Evolutionary conservation across 257 asterid genomes (phyloP).

Genomic region (Solanum sitiens): DNA sequence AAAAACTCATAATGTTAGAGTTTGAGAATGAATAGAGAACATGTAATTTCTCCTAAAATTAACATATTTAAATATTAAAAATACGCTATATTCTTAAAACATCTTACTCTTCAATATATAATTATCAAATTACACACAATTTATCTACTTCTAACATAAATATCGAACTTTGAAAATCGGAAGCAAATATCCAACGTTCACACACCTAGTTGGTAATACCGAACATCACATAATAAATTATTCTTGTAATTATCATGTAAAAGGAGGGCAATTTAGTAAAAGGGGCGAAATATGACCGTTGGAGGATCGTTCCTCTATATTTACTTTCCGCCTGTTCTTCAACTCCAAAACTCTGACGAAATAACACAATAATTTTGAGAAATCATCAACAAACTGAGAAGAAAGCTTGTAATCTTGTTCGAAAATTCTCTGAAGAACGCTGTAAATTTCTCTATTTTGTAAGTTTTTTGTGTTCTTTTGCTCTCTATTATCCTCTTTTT

Average conservation of each 20-base stretch:
- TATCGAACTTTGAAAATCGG: not conserved
- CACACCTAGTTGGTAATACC: not conserved
- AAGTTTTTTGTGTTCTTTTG: not conserved
- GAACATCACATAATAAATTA: not conserved
- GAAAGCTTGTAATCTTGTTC: not conserved
- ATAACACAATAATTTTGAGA: not conserved
- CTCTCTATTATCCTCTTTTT: not conserved
- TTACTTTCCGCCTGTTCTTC: not conserved
- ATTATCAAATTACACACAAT: too few relatives aligned
- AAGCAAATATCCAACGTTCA: not conserved
- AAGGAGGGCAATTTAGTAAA: not conserved
- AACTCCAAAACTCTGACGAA: not conserved
- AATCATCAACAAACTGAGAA: not conserved
- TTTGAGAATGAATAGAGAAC: too few relatives aligned
- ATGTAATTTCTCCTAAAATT: too few relatives aligned
- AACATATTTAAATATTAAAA: too few relatives aligned
- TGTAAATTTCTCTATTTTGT: not conserved
- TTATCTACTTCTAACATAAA: too few relatives aligned
- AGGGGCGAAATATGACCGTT: slow-evolving; percentile 13
- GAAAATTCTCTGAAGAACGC: not conserved
- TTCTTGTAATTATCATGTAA: not conserved
- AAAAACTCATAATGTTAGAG: not conserved
- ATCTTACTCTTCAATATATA: not conserved
- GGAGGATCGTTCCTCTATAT: not conserved
- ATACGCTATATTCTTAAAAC: not conserved